phyloP scores from a whole-genome alignment of 2,329 filamentous ascomycete genomes.

The Beauveria pseudobassiana region DNA sequence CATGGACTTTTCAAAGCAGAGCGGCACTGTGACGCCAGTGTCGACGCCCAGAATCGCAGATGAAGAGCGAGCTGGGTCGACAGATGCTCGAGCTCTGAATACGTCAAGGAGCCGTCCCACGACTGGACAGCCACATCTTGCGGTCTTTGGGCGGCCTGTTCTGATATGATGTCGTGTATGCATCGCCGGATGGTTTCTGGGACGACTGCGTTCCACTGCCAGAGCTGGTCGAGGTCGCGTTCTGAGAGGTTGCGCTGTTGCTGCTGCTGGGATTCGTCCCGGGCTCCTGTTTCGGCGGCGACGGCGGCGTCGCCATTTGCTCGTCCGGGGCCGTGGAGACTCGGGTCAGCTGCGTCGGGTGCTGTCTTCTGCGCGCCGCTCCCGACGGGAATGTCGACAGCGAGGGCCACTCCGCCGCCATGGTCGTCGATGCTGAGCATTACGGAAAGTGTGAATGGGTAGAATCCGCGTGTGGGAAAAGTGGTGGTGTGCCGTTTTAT shows the following conservation, averaged over 20 bases:
- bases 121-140: conserved; percentile 37
- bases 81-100: conserved; percentile 34
- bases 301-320: neutral
- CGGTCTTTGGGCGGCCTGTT: conserved; percentile 29
- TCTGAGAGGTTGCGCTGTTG: conserved; percentile 9
- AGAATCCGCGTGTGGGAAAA: neutral
- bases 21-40: conserved; percentile 35
- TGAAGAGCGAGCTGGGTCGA: conserved; percentile 35
- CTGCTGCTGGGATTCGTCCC: neutral
- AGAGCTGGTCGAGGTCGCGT: conserved; percentile 36
- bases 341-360: conserved; percentile 1
- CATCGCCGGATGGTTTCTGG: conserved; percentile 33
- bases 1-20: conserved; percentile 43
- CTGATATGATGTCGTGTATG: conserved; percentile 40
- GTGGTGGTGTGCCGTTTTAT: neutral
- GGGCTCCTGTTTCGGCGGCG: neutral
- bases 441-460: conserved; percentile 4
- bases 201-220: conserved; percentile 37
- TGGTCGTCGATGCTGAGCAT: conserved; percentile 19
- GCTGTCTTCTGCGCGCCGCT: conserved; percentile 4
- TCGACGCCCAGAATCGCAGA: conserved; percentile 29
- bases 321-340: neutral
- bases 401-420: conserved; percentile 15
- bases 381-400: conserved; percentile 10
- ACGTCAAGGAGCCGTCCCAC: conserved; percentile 43